Evolutionary conservation across 257 asterid species (phyloP).

Genomic region (Nicotiana undulata): DNA sequence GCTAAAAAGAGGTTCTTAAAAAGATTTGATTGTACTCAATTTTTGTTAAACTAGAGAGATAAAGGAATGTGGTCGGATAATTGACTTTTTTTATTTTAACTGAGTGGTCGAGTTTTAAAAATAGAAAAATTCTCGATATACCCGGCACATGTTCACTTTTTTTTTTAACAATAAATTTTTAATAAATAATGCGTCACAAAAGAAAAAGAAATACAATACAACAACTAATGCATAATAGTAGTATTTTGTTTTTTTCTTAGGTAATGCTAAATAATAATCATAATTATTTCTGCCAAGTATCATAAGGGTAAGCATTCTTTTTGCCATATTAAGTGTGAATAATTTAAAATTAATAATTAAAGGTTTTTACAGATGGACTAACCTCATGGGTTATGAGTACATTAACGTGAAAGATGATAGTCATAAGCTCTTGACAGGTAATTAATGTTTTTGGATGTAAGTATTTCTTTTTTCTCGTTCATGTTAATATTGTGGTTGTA

Average conservation of each 20-base stretch:
- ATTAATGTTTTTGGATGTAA: neutral
- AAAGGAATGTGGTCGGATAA: too few relatives aligned
- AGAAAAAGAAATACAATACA: too few relatives aligned
- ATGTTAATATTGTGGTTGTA: neutral
- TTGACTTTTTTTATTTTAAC: too few relatives aligned
- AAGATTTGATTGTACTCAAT: too few relatives aligned
- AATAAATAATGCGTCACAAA: too few relatives aligned
- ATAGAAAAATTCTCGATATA: too few relatives aligned
- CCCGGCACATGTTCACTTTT: too few relatives aligned
- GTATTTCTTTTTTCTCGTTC: neutral
- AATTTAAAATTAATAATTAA: constrained; percentile 9
- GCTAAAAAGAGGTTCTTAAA: too few relatives aligned
- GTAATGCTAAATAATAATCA: constrained; percentile 21
- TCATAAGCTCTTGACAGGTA: constrained; percentile 8
- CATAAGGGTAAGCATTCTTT: constrained; percentile 24
- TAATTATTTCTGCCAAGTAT: constrained; percentile 23
- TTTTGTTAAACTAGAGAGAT: too few relatives aligned
- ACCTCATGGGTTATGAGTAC: constrained; percentile 26
- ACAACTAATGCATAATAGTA: too few relatives aligned
- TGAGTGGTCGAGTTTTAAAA: too few relatives aligned
- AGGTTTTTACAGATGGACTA: constrained; percentile 18
- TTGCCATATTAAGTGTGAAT: constrained; percentile 18
- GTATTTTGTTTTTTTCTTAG: constrained; percentile 16
- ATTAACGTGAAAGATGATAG: constrained; percentile 25
- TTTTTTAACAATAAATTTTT: too few relatives aligned